Base-by-base conservation (phyloP, 1,139 yeast genomes). In the Scheffersomyces parashehatae region DNA sequence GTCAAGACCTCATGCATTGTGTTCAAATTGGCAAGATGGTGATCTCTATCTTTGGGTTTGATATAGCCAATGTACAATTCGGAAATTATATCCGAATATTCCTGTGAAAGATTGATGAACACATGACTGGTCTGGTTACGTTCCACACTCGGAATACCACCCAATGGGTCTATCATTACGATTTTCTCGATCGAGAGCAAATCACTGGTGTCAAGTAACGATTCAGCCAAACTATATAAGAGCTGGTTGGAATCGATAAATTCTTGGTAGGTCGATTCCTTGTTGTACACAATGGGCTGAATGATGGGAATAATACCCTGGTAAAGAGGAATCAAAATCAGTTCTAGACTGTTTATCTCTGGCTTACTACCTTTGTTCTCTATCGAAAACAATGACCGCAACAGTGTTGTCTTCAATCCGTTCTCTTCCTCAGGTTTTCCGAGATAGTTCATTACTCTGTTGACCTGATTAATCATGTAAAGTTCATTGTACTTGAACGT, bases 91-190 rank as follows among this genome's bases (percentile, higher is more conserved):
- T 78, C 85, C 1, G 81, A 73, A 54, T 78, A 85, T 57, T 93
- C 99, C 62, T 93, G 98, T 6, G 83, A 78, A 38, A 93, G 66
- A 58, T 93, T 93, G 48, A 93, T 83, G 49, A 85, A 86, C 1
- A 93, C 96, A 65, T 93, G 99, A 20, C 97, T 81, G 3, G 93
- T 82, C 42, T 85, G 83, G 44, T 80, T 78, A 49, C 98, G 72
- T 58, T 90, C 97, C 29, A 83, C 72, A 0, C 95, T 85, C 0
- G 98, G 98, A 9, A 89, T 85, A 0, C 99, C 99, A 1, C 99
- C 99, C 11, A 78, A 62, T 0, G 83, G 81, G 53, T 90, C 97
- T 28, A 93, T 70, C 51, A 85, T 81, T 7, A 93, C 81, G 28
- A 93, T 67, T 53, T 93, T 93, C 50, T 93, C 98, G 29, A 93